A percentile compares a stretch with the other conserved stretches of the same genome.
Conservation (phyloP, 129 eudicot genomes). For the Gnaphalium uliginosum region DNA sequence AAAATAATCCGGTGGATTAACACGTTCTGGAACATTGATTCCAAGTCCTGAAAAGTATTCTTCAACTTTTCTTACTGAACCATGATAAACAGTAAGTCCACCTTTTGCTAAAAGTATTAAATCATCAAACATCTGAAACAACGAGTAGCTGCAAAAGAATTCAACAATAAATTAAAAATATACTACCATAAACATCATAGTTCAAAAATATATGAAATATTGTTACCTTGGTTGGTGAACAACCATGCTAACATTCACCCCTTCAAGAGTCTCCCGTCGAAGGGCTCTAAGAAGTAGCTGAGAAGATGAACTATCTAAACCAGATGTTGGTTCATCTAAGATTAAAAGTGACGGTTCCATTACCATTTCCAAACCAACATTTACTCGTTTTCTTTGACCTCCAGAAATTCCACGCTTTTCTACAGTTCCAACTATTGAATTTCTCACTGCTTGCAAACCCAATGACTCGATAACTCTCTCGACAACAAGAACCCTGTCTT, state of each 20-base stretch:
- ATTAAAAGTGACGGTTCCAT: constrained; percentile 94
- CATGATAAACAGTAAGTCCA: constrained; percentile 83
- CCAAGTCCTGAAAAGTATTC: constrained; percentile 81
- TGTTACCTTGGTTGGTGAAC: constrained; percentile 95
- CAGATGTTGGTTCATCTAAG: constrained; percentile 95
- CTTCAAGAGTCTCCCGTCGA: constrained; percentile 81
- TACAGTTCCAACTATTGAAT: constrained; percentile 86
- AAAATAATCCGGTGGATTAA: constrained; percentile 82
- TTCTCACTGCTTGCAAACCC: constrained; percentile 79
- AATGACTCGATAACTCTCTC: constrained; percentile 82
- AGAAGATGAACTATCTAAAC: constrained; percentile 93
- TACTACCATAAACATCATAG: not conserved
- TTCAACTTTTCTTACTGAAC: constrained; percentile 70
- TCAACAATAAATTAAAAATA: not conserved
- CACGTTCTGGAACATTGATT: constrained; percentile 73
- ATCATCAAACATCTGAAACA: constrained; percentile 84
- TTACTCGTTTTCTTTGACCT: constrained; percentile 92
- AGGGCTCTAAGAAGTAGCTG: constrained; percentile 87
- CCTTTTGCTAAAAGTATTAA: constrained; percentile 90
- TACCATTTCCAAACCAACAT: constrained; percentile 92
- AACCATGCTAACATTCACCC: constrained; percentile 92
- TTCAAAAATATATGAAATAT: not conserved
- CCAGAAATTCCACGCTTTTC: constrained; percentile 97
- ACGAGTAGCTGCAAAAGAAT: constrained; percentile 62
- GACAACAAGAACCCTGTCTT: constrained; percentile 79